phyloP scores from a whole-genome alignment of 2,329 filamentous ascomycete genomes.

The Ophiosphaerella korrae region DNA sequence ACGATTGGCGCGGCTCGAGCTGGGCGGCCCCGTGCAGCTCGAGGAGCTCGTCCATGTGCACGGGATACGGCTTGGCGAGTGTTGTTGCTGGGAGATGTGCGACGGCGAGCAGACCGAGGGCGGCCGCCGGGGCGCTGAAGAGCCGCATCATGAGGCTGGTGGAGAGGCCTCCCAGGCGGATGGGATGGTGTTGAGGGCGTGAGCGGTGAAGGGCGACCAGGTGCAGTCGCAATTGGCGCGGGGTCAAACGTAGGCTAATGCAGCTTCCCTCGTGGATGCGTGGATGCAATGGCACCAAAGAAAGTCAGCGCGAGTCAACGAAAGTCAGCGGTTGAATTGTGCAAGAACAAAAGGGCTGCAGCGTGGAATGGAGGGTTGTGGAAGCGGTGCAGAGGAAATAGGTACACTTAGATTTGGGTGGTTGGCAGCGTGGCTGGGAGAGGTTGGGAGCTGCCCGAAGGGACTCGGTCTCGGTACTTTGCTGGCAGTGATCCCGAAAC shows the following conservation, averaged over 20 bases:
- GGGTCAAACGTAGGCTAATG: conserved; percentile 22
- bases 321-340: conserved; percentile 10
- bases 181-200: background rate
- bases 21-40: conserved; percentile 39
- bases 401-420: conserved; percentile 35
- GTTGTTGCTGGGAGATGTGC: conserved; percentile 60
- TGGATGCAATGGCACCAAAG: background rate
- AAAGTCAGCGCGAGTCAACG: conserved; percentile 16
- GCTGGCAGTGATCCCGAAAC: conserved; percentile 4
- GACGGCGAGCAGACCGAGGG: conserved; percentile 50
- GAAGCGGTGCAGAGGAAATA: conserved; percentile 34
- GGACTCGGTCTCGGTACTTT: conserved; percentile 7
- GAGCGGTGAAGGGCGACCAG: conserved; percentile 21
- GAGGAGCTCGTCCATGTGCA: conserved; percentile 31
- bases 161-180: conserved; percentile 8
- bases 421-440: conserved; percentile 29
- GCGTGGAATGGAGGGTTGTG: background rate
- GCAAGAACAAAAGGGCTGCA: conserved; percentile 12
- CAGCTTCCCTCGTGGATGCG: conserved; percentile 1
- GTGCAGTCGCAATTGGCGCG: conserved; percentile 20
- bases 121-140: conserved; percentile 72
- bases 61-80: conserved; percentile 39
- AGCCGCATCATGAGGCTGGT: conserved; percentile 31
- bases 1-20: conserved; percentile 25
- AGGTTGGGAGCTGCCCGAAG: conserved; percentile 27